phyloP scores from a whole-genome alignment of 1,284 basidiomycete species.

The Heliocybe sulcata region DNA sequence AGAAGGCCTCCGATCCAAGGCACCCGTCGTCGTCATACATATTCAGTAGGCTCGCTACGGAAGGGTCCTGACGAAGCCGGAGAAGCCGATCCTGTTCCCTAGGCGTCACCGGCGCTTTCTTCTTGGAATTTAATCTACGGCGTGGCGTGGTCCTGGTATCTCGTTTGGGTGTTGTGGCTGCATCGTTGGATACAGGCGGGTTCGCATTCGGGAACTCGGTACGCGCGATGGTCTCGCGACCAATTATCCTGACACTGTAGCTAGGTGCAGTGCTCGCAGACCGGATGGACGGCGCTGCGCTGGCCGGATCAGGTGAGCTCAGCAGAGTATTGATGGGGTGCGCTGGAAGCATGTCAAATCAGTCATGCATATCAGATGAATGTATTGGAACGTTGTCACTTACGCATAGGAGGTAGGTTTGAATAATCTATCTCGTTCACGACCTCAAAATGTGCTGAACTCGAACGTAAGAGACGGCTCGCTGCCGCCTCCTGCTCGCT shows the following conservation, averaged over 20 bases:
- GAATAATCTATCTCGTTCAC: slow-evolving; percentile 47
- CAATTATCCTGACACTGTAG: slow-evolving; percentile 63
- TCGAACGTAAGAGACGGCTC: slow-evolving; percentile 60
- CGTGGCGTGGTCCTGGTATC: slow-evolving; percentile 5
- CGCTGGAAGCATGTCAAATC: slow-evolving; percentile 30
- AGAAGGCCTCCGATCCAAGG: slow-evolving; percentile 52
- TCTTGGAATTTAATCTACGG: slow-evolving; percentile 11
- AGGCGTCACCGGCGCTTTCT: slow-evolving; percentile 29
- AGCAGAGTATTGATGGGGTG: slow-evolving; percentile 58
- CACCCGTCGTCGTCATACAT: slow-evolving; percentile 68
- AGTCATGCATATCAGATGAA: slow-evolving; percentile 1
- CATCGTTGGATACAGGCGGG: slow-evolving; percentile 21
- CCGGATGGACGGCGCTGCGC: slow-evolving; percentile 25
- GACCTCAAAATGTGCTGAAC: slow-evolving; percentile 56
- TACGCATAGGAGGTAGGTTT: slow-evolving; percentile 60
- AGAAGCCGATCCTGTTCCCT: slow-evolving; percentile 46
- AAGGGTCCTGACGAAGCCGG: slow-evolving; percentile 65
- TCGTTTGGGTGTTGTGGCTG: slow-evolving; percentile 21
- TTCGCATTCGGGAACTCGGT: slow-evolving; percentile 62
- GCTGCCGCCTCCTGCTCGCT: slow-evolving; percentile 50
- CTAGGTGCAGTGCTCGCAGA: slow-evolving; percentile 45
- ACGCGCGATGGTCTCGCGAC: slow-evolving; percentile 49
- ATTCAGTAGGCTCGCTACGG: slow-evolving; percentile 62
- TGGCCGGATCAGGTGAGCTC: slow-evolving; percentile 33
- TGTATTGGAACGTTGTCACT: slow-evolving; percentile 21